These are phyloP conservation scores for Colletotrichum sansevieriae DNA, from an alignment of 2,329 filamentous ascomycete species.

Conservation along the genomic window DNA sequence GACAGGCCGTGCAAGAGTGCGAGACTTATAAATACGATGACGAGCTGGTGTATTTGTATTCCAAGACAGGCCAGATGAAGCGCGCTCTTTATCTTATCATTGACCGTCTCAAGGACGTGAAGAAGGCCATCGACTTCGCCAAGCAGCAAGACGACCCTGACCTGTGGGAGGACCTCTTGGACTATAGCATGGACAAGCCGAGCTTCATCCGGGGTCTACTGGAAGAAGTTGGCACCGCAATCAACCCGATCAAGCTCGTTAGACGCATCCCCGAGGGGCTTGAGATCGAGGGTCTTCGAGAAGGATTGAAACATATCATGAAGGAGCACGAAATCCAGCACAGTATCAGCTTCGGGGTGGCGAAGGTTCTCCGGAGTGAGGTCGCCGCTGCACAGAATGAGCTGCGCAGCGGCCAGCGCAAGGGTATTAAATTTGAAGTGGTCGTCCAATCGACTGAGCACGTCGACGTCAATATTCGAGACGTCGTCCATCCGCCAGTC, in stretches of 20 bases:
- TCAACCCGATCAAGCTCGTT: conserved; percentile 92
- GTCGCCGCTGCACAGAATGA: conserved; percentile 86
- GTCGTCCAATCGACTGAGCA: conserved; percentile 59
- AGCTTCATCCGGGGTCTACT: conserved; percentile 92
- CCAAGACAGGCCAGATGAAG: conserved; percentile 95
- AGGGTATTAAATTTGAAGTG: conserved; percentile 91
- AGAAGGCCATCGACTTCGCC: conserved; percentile 92
- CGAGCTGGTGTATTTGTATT: conserved; percentile 95
- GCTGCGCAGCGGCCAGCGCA: conserved; percentile 82
- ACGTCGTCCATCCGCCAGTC: conserved; percentile 47
- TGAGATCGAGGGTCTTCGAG: conserved; percentile 89
- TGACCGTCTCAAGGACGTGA: conserved; percentile 90
- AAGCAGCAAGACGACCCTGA: conserved; percentile 94
- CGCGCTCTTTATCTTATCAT: conserved; percentile 93
- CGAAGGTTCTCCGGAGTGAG: conserved; percentile 87
- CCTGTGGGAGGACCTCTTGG: conserved; percentile 93
- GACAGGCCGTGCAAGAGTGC: conserved; percentile 79
- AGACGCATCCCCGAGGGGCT: conserved; percentile 92
- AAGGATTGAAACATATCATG: conserved; percentile 91
- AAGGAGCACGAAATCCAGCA: conserved; percentile 96
- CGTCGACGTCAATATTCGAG: conserved; percentile 58
- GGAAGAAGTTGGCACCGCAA: conserved; percentile 92
- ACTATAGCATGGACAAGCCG: conserved; percentile 98
- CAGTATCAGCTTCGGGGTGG: conserved; percentile 91
- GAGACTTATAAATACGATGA: conserved; percentile 85